Evolutionary conservation across 2,329 filamentous ascomycete genomes (phyloP).

Genomic region (Cyphellophora europaea): DNA sequence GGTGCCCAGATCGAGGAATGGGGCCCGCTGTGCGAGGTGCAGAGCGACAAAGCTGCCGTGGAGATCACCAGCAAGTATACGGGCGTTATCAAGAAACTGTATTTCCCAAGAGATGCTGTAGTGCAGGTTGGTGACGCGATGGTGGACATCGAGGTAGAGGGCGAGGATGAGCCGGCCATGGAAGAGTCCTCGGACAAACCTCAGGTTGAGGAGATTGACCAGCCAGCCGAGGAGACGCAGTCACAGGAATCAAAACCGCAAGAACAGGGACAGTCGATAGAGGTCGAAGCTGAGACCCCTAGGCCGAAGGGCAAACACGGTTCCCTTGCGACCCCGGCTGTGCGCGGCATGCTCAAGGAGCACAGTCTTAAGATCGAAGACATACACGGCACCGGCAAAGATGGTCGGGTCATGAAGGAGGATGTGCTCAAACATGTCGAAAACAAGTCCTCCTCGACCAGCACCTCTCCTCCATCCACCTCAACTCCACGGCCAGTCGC

Average conservation of each 20-base stretch:
- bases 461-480: constrained; percentile 20
- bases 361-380: constrained; percentile 67
- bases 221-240: constrained; percentile 26
- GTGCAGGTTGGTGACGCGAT: constrained; percentile 63
- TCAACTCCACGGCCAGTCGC: constrained; percentile 18
- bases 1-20: constrained; percentile 95
- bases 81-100: constrained; percentile 88
- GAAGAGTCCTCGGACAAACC: constrained; percentile 48
- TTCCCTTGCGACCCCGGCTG: constrained; percentile 79
- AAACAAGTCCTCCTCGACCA: constrained; percentile 32
- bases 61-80: constrained; percentile 95
- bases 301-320: constrained; percentile 46
- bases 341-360: constrained; percentile 78
- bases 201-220: constrained; percentile 11
- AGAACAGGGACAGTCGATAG: constrained; percentile 6
- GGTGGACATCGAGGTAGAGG: constrained; percentile 19
- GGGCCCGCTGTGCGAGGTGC: constrained; percentile 94
- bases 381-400: constrained; percentile 75
- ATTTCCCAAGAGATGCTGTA: constrained; percentile 95
- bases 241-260: constrained; percentile 3
- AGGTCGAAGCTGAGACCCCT: constrained; percentile 13
- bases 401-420: constrained; percentile 85
- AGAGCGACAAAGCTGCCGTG: constrained; percentile 84
- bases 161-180: constrained; percentile 7
- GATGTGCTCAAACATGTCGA: constrained; percentile 70